Conservation (phyloP, 768 basidiomycete species). For the Phylloporus scabripes region DNA sequence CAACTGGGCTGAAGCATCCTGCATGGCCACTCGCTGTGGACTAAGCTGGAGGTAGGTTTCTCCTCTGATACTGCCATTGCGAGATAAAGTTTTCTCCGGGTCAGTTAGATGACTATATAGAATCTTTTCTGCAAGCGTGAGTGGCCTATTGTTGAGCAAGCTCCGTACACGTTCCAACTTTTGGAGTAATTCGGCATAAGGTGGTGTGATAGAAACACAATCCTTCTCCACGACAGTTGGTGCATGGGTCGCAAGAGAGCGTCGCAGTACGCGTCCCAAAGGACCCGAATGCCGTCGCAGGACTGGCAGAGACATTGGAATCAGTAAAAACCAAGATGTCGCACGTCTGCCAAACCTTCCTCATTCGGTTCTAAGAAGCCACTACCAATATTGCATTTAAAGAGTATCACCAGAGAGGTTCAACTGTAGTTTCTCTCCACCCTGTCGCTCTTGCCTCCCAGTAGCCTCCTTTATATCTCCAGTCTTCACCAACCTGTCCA, state of each 20-base stretch:
- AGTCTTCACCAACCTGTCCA: conserved; percentile 60
- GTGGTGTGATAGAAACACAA: conserved; percentile 76
- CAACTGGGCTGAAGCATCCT: conserved; percentile 88
- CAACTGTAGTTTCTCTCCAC: conserved; percentile 50
- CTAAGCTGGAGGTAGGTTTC: conserved; percentile 84
- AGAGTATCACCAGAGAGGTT: conserved; percentile 64
- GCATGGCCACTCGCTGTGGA: conserved; percentile 96
- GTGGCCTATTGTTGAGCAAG: conserved; percentile 64
- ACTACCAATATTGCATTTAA: too few species aligned
- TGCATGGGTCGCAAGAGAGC: conserved; percentile 38
- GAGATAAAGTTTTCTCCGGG: conserved; percentile 63
- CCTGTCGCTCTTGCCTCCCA: conserved; percentile 69
- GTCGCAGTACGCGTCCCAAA: conserved; percentile 19
- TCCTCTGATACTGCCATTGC: conserved; percentile 69
- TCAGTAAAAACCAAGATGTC: background rate
- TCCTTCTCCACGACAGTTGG: conserved; percentile 45
- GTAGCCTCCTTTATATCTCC: conserved; percentile 74
- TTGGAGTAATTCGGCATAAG: conserved; percentile 64
- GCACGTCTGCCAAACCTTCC: background rate
- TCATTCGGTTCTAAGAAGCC: conserved; percentile 4
- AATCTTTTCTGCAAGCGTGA: conserved; percentile 97
- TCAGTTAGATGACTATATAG: conserved; percentile 88
- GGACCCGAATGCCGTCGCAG: conserved; percentile 14
- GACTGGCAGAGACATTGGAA: conserved; percentile 19
- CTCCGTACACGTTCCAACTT: conserved; percentile 67